A percentile compares a stretch with the other conserved stretches of the same genome.
Evolutionary conservation across 2,329 filamentous ascomycete genomes (phyloP).

Genomic region (Sclerotinia subarctica): DNA sequence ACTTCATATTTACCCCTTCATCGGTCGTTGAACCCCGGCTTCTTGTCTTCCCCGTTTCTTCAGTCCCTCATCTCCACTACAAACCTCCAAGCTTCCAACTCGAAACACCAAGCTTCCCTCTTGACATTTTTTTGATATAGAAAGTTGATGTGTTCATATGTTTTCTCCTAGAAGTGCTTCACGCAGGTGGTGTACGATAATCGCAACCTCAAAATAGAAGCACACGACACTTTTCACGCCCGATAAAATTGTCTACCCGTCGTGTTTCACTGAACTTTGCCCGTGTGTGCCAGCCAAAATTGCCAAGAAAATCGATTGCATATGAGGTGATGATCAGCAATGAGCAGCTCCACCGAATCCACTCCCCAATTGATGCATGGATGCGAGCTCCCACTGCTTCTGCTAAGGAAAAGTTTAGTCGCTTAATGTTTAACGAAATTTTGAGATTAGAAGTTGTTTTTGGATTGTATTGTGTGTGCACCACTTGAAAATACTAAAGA

Average conservation of each 20-base stretch:
- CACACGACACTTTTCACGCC: neutral
- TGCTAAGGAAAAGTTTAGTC: neutral
- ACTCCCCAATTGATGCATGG: no score
- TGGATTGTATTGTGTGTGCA: neutral
- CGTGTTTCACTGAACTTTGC: neutral
- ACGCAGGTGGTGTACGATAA: neutral
- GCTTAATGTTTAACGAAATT: neutral
- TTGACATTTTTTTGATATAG: neutral
- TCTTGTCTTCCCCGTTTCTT: neutral
- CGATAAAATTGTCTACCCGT: neutral
- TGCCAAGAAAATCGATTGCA: neutral
- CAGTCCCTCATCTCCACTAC: neutral
- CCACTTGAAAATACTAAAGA: neutral
- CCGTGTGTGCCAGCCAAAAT: neutral
- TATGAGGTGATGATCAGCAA: slow-evolving; percentile 9
- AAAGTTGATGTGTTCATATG: neutral
- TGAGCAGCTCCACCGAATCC: no score
- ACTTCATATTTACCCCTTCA: slow-evolving; percentile 8
- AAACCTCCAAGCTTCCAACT: neutral
- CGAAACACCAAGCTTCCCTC: neutral
- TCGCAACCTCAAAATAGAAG: neutral
- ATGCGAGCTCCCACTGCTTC: neutral
- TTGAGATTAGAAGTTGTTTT: neutral
- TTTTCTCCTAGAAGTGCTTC: neutral
- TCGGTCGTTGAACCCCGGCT: slow-evolving; percentile 2